These are phyloP conservation scores for Metschnikowia amazonensis DNA, from an alignment of 805 yeast species.

Conservation along the genomic window DNA sequence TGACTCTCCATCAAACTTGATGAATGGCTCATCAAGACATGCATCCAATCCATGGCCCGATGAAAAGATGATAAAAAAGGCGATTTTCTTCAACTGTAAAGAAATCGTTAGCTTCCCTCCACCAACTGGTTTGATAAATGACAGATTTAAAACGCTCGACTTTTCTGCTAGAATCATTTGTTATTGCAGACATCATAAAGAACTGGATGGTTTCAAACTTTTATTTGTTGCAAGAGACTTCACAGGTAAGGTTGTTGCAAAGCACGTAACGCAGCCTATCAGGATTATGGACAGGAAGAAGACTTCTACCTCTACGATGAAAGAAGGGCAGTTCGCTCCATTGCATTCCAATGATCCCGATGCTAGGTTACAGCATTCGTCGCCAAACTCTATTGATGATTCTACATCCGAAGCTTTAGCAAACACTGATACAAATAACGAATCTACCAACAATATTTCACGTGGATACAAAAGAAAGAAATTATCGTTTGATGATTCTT, in stretches of 20 bases:
- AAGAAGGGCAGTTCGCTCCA: constrained; percentile 9
- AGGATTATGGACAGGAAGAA: constrained; percentile 96
- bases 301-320: constrained; percentile 31
- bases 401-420: constrained; percentile 52
- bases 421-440: constrained; percentile 31
- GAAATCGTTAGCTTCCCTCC: constrained; percentile 76
- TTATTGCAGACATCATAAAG: constrained; percentile 93
- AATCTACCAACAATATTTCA: constrained; percentile 15
- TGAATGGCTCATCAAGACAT: constrained; percentile 34
- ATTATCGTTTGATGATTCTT: constrained; percentile 45
- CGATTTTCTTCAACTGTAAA: constrained; percentile 86
- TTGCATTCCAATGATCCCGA: constrained; percentile 34
- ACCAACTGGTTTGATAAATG: constrained; percentile 42
- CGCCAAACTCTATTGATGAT: constrained; percentile 62
- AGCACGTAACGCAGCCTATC: constrained; percentile 65
- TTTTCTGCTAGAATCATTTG: constrained; percentile 79
- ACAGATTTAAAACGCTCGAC: constrained; percentile 40
- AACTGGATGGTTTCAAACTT: constrained; percentile 76
- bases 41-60: constrained; percentile 73
- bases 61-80: constrained; percentile 68
- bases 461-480: constrained; percentile 48
- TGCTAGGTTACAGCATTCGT: constrained; percentile 15
- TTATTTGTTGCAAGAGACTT: constrained; percentile 64
- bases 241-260: constrained; percentile 63
- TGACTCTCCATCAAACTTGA: constrained; percentile 13